Evolutionary conservation across 176 grass and related monocot species (phyloP), one percentile per base, ranked within the genome.

Genomic region (Panicum miliaceum): DNA sequence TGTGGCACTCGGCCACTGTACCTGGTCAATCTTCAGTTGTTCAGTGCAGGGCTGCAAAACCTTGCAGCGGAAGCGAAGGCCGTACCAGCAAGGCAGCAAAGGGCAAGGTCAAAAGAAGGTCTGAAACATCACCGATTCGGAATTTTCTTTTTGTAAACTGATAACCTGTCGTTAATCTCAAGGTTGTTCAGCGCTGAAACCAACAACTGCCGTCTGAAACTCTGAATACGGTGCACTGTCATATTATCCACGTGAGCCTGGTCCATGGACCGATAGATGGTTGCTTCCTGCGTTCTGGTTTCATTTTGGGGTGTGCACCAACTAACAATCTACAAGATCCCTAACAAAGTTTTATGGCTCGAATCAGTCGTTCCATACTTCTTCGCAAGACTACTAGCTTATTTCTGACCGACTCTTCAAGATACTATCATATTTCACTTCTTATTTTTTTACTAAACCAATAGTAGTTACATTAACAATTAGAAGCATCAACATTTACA

Each of bases 121-220:
- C 43, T 5, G 2, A 67, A 79, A 26, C 61, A 11, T 64, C 60
- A 2, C 13, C 8, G 45, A 63, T 66, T 51, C 1, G 77, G 47
- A 34, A 40, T 53, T 68, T 54, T 16, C 22, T 54, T 57, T 4
- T 23, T 32, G n/a, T 26, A 27, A 13, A 15, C 6, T n/a, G 29
- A 25, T 14, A 51, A 80, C 45, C 19, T 26, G 64, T 41, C 64
- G 79, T 56, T 18, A 56, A 37, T 69, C 64, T 69, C 79, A 42
- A 69, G 79, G 48, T 29, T 58, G 65, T 29, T 36, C 80, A n/a
- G 12, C 68, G 40, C 64, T 45, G 2, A 47, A 32, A 68, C 35
- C 48, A 68, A 57, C 25, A 26, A 25, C 34, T 14, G 8, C 10
- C 53, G 19, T 56, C 19, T 56, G 18, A 53, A 51, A 59, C 22